phyloP scores from a whole-genome alignment of 2,329 filamentous ascomycete genomes.

The Furcasterigmium sp. region DNA sequence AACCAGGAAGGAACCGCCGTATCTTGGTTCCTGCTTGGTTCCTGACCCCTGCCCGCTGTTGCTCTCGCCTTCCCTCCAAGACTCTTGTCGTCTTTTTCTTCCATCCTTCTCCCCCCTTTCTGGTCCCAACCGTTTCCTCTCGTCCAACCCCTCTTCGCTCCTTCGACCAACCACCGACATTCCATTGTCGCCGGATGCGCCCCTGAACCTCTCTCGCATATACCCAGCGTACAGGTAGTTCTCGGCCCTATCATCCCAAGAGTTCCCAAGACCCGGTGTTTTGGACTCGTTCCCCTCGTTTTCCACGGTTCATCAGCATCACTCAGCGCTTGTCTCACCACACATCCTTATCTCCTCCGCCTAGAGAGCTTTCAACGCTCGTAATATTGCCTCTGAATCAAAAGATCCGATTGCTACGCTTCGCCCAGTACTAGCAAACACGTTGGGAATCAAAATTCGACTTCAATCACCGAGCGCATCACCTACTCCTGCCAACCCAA shows the following conservation, averaged over 20 bases:
- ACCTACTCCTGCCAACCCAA: neutral
- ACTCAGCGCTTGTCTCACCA: neutral
- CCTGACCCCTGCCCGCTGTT: neutral
- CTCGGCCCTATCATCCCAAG: neutral
- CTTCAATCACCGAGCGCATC: neutral
- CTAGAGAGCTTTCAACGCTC: too few relatives aligned
- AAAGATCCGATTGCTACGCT: too few relatives aligned
- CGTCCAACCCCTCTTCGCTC: neutral
- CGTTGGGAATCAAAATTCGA: too few relatives aligned
- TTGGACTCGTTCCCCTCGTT: slow-evolving; percentile 4
- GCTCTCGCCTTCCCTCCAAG: neutral
- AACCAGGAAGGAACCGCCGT: too few relatives aligned
- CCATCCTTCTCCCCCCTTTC: neutral
- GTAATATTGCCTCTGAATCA: too few relatives aligned
- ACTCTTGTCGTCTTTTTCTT: neutral
- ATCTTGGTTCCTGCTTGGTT: neutral
- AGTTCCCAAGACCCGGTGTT: slow-evolving; percentile 2
- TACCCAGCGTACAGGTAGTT: neutral
- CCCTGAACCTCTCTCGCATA: neutral
- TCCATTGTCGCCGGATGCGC: neutral
- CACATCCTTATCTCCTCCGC: too few relatives aligned
- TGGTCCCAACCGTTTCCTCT: neutral
- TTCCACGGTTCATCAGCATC: neutral
- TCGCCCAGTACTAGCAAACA: neutral
- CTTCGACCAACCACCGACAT: neutral